Evolutionary conservation across 164 flowering plant genomes (phyloP).

Genomic region (Vitis rupestris): DNA sequence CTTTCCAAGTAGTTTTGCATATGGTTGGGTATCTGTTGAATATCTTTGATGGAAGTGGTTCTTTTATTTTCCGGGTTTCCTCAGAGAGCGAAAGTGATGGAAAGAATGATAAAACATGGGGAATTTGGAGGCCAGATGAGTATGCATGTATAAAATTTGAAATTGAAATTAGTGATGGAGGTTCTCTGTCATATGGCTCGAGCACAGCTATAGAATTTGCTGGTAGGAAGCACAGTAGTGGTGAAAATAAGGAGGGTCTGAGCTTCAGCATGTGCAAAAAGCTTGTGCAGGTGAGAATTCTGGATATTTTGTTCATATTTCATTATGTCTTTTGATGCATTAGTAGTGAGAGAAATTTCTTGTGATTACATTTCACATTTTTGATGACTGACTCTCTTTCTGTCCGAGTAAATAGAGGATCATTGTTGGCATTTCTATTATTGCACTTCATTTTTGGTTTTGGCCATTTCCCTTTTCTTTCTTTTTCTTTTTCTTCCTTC

Average conservation of each 20-base stretch:
- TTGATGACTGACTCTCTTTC: too few species aligned
- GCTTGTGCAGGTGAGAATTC: constrained; percentile 46
- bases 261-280: constrained; percentile 46
- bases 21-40: constrained; percentile 53
- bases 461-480: too few species aligned
- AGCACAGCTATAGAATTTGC: constrained; percentile 2
- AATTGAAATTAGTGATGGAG: constrained; percentile 22
- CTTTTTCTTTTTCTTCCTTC: too few species aligned
- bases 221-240: constrained; percentile 14
- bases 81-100: constrained; percentile 23
- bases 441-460: too few species aligned
- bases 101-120: constrained; percentile 17
- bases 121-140: constrained; percentile 24
- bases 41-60: constrained; percentile 17
- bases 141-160: constrained; percentile 26
- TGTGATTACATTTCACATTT: too few species aligned
- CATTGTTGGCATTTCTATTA: too few species aligned
- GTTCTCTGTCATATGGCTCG: constrained; percentile 17
- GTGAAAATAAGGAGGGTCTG: constrained; percentile 24
- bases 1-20: constrained; percentile 59
- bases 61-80: constrained; percentile 32
- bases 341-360: background rate
- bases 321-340: background rate
- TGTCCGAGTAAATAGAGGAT: too few species aligned
- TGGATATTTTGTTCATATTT: background rate